Evolutionary conservation across 106 monocot species (phyloP).

Genomic region (Dendrobium huoshanense): DNA sequence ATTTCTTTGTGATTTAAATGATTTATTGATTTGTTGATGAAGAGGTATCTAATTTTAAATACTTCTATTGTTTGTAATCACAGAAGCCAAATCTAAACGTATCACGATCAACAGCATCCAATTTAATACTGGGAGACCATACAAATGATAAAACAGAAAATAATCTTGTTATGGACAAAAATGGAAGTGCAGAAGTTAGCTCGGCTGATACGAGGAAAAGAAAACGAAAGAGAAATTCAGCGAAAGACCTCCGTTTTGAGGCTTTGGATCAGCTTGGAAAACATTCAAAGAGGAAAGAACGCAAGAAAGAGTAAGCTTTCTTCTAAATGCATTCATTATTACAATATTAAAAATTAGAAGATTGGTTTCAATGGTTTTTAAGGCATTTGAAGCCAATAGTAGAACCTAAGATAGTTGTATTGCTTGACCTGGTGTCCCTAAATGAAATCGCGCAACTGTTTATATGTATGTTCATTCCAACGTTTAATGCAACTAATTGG

Average conservation of each 20-base stretch:
- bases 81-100: constrained; percentile 32
- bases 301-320: constrained; percentile 50
- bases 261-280: constrained; percentile 20
- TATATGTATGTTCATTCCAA: neutral
- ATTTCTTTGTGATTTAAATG: neutral
- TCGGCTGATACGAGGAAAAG: constrained; percentile 18
- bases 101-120: neutral
- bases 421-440: neutral
- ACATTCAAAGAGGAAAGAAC: constrained; percentile 40
- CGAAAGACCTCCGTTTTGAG: constrained; percentile 45
- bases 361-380: neutral
- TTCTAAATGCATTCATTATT: neutral
- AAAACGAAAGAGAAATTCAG: constrained; percentile 38
- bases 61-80: neutral
- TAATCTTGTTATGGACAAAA: constrained; percentile 8
- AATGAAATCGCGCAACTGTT: neutral
- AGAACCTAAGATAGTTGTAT: neutral
- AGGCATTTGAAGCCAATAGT: neutral
- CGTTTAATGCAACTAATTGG: no score
- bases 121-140: neutral
- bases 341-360: neutral
- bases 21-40: neutral
- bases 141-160: neutral
- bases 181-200: constrained; percentile 5
- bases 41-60: neutral